Evolutionary conservation across 495 filamentous ascomycete genomes (phyloP), one percentile per base, ranked within the genome.

Genomic region (Apiosordaria backusii): DNA sequence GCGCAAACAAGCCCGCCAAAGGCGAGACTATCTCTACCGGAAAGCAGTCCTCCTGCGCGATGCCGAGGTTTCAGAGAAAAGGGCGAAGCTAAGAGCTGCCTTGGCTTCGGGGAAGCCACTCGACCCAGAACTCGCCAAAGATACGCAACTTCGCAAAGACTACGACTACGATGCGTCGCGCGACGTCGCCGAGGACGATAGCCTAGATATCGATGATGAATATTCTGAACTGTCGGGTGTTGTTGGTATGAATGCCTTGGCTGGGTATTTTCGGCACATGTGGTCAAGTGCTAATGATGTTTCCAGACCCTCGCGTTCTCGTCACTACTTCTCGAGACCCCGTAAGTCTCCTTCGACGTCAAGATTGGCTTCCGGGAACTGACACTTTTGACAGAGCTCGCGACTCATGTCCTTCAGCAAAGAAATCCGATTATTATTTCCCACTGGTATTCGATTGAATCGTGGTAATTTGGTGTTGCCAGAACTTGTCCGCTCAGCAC

Each of bases 21-120:
- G 95, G 70, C 86, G 94, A 57, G 95, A 99, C 73, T 99, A 97
- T 78, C 90, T 99, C 72, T 97, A 97, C 76, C 90, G 95, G 54
- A 81, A 73, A 60, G 82, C 81, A 2, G 68, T 82, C 10, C 70
- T 91, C 21, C 89, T 99, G 58, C 90, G 90, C 66, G 90, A 97
- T 81, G 95, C 95, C 65, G 93, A 97, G 71, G 92, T 96, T 57
- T 88, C 90, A 62, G 90, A 96, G 78, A 97, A 96, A 77, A 85
- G 95, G 72, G 86, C 92, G 26, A 90, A 93, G 75, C 80, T 99
- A 23, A 90, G 93, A 76, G 86, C 89, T 59, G 91, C 93, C 24
- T 82, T 99, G 35, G 95, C 95, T 24, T 84, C 83, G 6, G 81
- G 83, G 57, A 93, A 94, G 77, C 92, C 93, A 7, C 84, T 99